Base-by-base conservation (phyloP, 2,329 filamentous ascomycete genomes). In the Aspergillus luchuensis region DNA sequence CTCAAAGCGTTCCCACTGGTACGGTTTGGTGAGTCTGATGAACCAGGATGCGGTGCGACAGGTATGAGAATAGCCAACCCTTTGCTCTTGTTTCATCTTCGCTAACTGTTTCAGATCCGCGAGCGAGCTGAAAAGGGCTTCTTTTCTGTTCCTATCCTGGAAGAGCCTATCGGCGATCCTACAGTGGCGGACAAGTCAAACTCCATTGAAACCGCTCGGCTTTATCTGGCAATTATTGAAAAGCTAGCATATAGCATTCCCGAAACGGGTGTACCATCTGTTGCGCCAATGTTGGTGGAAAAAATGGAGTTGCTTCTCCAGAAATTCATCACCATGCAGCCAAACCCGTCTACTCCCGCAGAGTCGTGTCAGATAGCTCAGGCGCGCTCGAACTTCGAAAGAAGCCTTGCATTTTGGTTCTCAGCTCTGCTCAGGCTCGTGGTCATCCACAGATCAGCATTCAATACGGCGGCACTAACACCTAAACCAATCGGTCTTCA, bases 41-140 rank as follows among this genome's bases (percentile, higher is more conserved):
- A 74, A 69, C 39, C 69, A 72, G 19, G 74, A 78, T 59, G 72
- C 73, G 17, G 71, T 75, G 33, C 70, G 72, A 62, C 74, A 74
- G 66, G 72, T 76, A 71, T 58, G 63, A 60, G 11, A 7, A 11
- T 36, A 61, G 54, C 55, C 62, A 5, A 30, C 58, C 7, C n/a
- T 25, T 52, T 63, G n/a, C 60, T 57, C 4, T 0, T 3, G 51
- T 17, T 53, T 39, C 30, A 2, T 11, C 4, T 63, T 62, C 54
- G 51, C 69, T 69, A 51, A 72, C 13, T 30, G 49, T 15, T 51
- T 49, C 55, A 79, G 71, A 74, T 78, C 62, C 71, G 78, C 55
- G 74, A 78, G 71, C 70, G 74, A 65, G 75, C 77, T 25, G 73
- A 80, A 70, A 74, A 71, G 58, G 69, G 73, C 57, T 72, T 81